phyloP scores from a whole-genome alignment of 176 grass and related monocot genomes.

The Stipa capillata region DNA sequence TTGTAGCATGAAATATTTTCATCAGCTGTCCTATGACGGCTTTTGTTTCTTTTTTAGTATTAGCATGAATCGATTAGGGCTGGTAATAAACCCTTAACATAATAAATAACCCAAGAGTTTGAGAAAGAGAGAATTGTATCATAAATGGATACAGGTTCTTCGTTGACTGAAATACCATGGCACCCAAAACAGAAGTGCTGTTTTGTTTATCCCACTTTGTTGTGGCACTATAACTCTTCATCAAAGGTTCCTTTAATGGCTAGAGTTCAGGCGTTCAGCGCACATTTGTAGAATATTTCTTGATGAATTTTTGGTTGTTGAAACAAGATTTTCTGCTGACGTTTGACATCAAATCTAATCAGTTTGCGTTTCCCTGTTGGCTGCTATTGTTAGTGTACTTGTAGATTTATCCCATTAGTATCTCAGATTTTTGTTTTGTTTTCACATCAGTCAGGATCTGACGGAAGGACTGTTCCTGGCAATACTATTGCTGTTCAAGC shows the following conservation, averaged over 20 bases:
- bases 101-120: background rate
- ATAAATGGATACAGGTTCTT: background rate
- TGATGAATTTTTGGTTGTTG: background rate
- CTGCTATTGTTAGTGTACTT: background rate
- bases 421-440: background rate
- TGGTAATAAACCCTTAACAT: background rate
- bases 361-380: background rate
- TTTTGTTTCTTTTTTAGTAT: background rate
- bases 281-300: background rate
- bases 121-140: background rate
- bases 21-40: background rate
- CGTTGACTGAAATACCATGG: background rate
- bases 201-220: background rate
- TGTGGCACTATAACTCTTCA: background rate
- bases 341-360: background rate
- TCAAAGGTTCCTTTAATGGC: background rate
- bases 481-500: constrained; percentile 97
- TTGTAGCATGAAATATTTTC: background rate
- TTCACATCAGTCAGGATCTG: constrained; percentile 60
- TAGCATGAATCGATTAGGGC: background rate
- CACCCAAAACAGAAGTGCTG: background rate
- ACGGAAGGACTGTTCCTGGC: constrained; percentile 80
- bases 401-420: background rate
- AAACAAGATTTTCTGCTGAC: background rate
- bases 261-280: background rate